Evolutionary conservation across 2,329 filamentous ascomycete species (phyloP).

Genomic region (Talaromyces sp.): DNA sequence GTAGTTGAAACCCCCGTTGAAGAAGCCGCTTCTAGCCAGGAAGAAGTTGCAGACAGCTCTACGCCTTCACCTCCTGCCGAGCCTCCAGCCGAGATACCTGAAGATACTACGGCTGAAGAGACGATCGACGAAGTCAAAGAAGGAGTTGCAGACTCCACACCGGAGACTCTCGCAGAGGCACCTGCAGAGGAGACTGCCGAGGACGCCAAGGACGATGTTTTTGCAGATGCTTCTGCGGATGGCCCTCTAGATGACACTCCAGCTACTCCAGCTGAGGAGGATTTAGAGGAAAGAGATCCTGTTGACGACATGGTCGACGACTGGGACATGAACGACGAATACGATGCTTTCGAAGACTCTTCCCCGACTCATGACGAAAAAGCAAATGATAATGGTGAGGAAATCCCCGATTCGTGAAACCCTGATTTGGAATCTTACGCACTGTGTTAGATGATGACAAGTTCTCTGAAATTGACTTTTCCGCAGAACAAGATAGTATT

Average conservation of each 20-base stretch:
- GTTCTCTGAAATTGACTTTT: constrained; percentile 33
- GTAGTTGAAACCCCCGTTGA: background rate
- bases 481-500: constrained; percentile 30
- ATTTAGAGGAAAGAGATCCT: constrained; percentile 3
- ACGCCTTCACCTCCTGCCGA: background rate
- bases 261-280: background rate
- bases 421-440: constrained; percentile 25
- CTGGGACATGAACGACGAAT: constrained; percentile 16
- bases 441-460: constrained; percentile 29
- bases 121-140: background rate
- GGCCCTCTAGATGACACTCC: background rate
- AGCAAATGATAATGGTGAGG: constrained; percentile 15
- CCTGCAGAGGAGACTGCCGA: background rate
- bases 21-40: constrained; percentile 3
- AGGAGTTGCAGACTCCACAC: constrained; percentile 2
- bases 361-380: constrained; percentile 1
- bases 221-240: background rate
- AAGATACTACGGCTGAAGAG: background rate
- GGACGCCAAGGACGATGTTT: background rate
- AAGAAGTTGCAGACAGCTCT: constrained; percentile 1
- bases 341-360: constrained; percentile 5
- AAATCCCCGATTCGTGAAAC: constrained; percentile 19
- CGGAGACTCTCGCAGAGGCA: background rate
- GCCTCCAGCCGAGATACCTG: background rate
- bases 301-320: constrained; percentile 10